Evolutionary conservation across 495 filamentous ascomycete genomes (phyloP).

Genomic region (Neurospora sp.): DNA sequence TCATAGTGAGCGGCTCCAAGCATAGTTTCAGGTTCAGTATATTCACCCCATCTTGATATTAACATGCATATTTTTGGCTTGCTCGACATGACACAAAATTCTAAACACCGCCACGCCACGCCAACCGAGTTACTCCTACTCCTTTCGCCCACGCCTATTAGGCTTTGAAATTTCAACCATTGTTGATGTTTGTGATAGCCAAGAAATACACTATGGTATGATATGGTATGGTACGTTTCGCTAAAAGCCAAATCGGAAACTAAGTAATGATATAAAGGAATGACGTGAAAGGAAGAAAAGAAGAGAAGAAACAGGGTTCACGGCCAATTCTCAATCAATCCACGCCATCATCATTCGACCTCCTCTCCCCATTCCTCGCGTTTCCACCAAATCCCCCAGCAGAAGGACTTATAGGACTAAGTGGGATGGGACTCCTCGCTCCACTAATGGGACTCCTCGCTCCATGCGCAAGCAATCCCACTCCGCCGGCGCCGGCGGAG

Average conservation of each 20-base stretch:
- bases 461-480: conserved; percentile 25
- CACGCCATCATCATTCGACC: conserved; percentile 15
- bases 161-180: neutral
- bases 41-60: neutral
- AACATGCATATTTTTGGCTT: neutral
- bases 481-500: conserved; percentile 22
- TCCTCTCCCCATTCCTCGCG: neutral
- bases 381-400: neutral
- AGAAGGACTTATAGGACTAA: neutral
- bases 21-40: neutral
- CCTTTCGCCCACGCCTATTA: neutral
- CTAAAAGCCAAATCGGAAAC: neutral
- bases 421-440: neutral
- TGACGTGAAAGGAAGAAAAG: neutral
- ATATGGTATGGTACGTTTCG: neutral
- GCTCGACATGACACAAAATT: neutral
- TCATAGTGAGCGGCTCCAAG: neutral
- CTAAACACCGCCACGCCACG: neutral
- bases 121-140: neutral
- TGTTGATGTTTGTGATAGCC: neutral
- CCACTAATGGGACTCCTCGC: neutral
- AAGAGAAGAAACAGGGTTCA: neutral
- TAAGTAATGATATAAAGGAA: neutral
- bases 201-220: neutral
- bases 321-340: conserved; percentile 6